Conservation (phyloP, 139 green algal genomes). For the Picochlorum sp. region DNA sequence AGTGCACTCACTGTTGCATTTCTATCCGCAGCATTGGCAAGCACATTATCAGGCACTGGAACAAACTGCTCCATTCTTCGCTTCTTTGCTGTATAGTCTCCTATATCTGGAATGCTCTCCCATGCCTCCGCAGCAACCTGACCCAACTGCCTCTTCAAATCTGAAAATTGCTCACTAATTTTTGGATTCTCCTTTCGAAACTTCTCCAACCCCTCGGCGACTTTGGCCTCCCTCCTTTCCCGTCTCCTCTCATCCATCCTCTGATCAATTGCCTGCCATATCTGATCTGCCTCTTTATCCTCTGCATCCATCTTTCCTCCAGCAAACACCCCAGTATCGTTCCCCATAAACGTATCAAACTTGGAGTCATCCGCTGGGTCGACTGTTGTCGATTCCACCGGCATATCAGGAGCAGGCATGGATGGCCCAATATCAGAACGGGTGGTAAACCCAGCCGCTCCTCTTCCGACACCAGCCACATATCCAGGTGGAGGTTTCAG, state of each 20-base stretch:
- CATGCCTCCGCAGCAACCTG: slow-evolving; percentile 65
- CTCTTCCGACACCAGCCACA: slow-evolving; percentile 88
- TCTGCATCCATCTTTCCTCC: slow-evolving; percentile 53
- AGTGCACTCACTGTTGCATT: slow-evolving; percentile 45
- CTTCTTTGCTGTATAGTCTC: slow-evolving; percentile 94
- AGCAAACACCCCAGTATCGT: slow-evolving; percentile 83
- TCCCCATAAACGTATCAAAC: slow-evolving; percentile 97
- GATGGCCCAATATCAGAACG: slow-evolving; percentile 88
- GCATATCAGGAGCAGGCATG: slow-evolving; percentile 27
- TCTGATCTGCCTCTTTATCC: slow-evolving; percentile 87
- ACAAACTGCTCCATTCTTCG: slow-evolving; percentile 66
- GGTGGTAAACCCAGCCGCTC: slow-evolving; percentile 95
- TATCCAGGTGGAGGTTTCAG: slow-evolving; percentile 75
- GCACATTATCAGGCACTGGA: slow-evolving; percentile 85
- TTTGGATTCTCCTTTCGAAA: slow-evolving; percentile 92
- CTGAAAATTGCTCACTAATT: slow-evolving; percentile 96
- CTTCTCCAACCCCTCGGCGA: slow-evolving; percentile 89
- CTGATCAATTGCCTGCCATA: slow-evolving; percentile 92
- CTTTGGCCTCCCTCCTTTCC: slow-evolving; percentile 69
- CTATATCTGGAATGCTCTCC: slow-evolving; percentile 94
- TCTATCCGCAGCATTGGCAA: slow-evolving; percentile 60
- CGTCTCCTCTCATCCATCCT: slow-evolving; percentile 83
- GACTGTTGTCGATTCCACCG: slow-evolving; percentile 30
- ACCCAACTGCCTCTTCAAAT: slow-evolving; percentile 89
- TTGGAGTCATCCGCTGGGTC: slow-evolving; percentile 62